Percentiles rank a stretch among this genome's conserved stretches.
Conservation (phyloP, 345 rosid species). For the Streptanthus diversifolius region DNA sequence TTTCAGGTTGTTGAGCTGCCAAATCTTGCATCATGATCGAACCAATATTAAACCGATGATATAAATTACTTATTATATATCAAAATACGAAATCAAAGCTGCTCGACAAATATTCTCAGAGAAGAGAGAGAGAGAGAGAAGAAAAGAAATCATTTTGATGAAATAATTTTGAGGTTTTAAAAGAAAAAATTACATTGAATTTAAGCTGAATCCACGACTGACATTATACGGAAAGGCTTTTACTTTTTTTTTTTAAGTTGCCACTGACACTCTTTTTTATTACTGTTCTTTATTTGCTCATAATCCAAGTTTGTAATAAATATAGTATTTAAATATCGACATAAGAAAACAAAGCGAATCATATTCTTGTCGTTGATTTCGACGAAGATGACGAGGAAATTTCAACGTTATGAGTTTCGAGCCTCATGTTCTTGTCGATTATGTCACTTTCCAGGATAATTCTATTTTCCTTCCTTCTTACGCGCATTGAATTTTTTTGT, state of each 20-base stretch:
- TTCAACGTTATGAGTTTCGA: constrained; percentile 14
- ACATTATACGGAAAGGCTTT: neutral
- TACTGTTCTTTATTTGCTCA: neutral
- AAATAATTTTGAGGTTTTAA: constrained; percentile 1
- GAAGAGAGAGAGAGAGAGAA: constrained; percentile 4
- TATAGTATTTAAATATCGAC: neutral
- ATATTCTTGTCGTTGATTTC: constrained; percentile 20
- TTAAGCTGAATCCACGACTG: constrained; percentile 21
- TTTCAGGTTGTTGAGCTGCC: constrained; percentile 23
- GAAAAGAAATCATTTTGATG: neutral
- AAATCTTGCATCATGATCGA: constrained; percentile 26
- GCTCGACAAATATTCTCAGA: constrained; percentile 28
- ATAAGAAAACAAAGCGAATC: neutral
- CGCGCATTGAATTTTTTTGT: neutral
- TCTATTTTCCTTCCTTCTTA: neutral
- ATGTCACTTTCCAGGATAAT: constrained; percentile 1
- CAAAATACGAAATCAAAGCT: constrained; percentile 10
- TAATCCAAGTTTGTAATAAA: neutral
- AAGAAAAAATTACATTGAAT: neutral
- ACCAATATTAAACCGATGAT: constrained; percentile 15
- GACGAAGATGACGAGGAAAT: constrained; percentile 24
- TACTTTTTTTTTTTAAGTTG: neutral
- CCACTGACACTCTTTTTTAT: constrained; percentile 14
- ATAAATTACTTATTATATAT: neutral
- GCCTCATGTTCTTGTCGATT: constrained; percentile 21